These are phyloP conservation scores for Lagenaria siceraria DNA, from an alignment of 306 rosid species.

Conservation along the genomic window DNA sequence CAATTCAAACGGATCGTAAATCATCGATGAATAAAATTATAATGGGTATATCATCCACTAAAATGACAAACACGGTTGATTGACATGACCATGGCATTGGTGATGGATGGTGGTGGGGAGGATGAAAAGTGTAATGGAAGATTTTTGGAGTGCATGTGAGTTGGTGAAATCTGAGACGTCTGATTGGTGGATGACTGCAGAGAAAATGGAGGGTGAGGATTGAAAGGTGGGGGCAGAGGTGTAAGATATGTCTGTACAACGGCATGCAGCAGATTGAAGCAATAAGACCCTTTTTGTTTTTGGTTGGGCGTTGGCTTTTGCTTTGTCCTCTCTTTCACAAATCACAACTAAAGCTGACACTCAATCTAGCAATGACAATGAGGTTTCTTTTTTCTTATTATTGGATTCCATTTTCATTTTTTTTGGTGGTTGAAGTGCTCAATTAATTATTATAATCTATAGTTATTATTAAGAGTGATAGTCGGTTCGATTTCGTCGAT, in stretches of 20 bases:
- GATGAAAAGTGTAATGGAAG: not conserved
- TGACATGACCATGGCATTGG: too few species aligned
- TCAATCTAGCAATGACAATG: not conserved
- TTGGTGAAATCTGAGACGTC: not conserved
- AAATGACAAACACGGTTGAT: too few species aligned
- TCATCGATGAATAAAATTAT: too few species aligned
- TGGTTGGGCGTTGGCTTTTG: not conserved
- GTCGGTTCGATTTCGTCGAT: too few species aligned
- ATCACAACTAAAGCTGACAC: not conserved
- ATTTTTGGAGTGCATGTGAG: not conserved
- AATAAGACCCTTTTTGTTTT: not conserved
- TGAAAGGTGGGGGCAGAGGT: not conserved
- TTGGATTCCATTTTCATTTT: not conserved
- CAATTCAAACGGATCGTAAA: too few species aligned
- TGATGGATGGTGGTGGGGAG: too few species aligned
- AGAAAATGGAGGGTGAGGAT: not conserved
- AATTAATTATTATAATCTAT: too few species aligned
- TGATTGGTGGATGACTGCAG: not conserved
- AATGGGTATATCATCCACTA: too few species aligned
- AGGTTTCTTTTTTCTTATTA: not conserved
- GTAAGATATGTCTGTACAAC: constrained; percentile 1
- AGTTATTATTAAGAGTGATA: too few species aligned
- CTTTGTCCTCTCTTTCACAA: not conserved
- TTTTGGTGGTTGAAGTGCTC: too few species aligned
- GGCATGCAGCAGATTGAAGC: constrained; percentile 6